Conservation (phyloP, 257 asterid species). For the Nicotiana sylvestris region DNA sequence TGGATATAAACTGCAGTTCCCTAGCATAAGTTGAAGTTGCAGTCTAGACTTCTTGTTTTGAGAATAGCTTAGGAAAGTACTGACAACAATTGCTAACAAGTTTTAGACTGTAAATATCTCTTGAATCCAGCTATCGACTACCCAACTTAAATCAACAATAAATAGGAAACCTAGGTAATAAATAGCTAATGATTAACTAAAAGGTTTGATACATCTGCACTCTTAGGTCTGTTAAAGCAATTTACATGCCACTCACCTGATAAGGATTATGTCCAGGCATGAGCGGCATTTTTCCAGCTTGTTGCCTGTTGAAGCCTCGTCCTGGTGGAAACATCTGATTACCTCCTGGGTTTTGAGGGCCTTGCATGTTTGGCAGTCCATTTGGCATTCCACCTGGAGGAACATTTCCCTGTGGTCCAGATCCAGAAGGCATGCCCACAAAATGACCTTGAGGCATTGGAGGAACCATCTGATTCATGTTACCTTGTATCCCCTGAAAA, state of each 20-base stretch:
- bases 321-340: constrained; percentile 79
- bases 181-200: neutral
- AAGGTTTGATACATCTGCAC: neutral
- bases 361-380: constrained; percentile 55
- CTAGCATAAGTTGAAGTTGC: neutral
- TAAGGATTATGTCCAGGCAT: constrained; percentile 83
- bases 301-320: constrained; percentile 81
- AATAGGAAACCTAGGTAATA: neutral
- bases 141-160: neutral
- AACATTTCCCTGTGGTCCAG: constrained; percentile 63
- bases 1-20: neutral
- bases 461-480: constrained; percentile 81
- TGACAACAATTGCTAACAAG: neutral
- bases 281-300: constrained; percentile 78
- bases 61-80: neutral
- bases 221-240: neutral
- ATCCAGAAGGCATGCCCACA: constrained; percentile 72
- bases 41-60: neutral
- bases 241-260: constrained; percentile 48
- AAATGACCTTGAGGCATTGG: constrained; percentile 76
- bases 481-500: constrained; percentile 63
- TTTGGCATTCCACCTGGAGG: constrained; percentile 55
- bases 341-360: constrained; percentile 44
- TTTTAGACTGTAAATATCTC: neutral
- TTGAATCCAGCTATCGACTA: neutral